Conservation (phyloP, 495 filamentous ascomycete genomes). For the Geopyxis carbonaria region DNA sequence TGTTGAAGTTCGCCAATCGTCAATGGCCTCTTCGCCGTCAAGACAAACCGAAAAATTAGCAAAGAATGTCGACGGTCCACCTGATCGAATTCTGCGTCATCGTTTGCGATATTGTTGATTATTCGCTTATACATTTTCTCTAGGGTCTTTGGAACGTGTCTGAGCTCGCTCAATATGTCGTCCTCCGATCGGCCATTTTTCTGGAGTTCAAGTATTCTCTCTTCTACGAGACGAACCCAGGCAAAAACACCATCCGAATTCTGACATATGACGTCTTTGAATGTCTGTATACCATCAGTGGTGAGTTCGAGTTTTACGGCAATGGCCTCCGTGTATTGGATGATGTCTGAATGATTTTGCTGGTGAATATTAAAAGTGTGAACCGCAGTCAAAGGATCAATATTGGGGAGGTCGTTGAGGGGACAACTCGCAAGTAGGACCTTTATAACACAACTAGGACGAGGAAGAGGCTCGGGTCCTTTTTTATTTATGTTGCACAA, state of each 20-base stretch:
- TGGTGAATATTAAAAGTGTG: too few species aligned
- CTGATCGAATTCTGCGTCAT: not conserved
- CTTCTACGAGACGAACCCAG: not conserved
- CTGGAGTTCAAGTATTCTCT: not conserved
- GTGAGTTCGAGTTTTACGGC: not conserved
- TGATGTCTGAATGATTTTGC: too few species aligned
- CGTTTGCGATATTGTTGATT: not conserved
- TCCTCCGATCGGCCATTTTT: not conserved
- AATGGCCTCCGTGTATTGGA: too few species aligned
- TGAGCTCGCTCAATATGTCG: not conserved
- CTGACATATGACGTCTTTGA: not conserved
- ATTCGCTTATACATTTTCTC: not conserved
- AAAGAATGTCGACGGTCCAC: too few species aligned
- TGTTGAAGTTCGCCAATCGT: not conserved
- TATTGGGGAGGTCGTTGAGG: not conserved
- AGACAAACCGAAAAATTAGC: not conserved
- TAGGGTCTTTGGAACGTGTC: not conserved
- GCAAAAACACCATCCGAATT: conserved; percentile 1
- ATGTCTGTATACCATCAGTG: not conserved
- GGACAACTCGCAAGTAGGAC: conserved; percentile 3
- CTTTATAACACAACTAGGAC: conserved; percentile 1
- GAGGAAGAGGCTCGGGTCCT: too few species aligned
- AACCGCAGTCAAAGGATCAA: too few species aligned
- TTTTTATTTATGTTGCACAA: not conserved
- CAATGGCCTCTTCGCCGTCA: not conserved